Percentiles rank a stretch among this genome's conserved stretches.
These are phyloP conservation scores for Lentinula guzmanii DNA, from an alignment of 768 basidiomycete genomes.

Conservation along the genomic window DNA sequence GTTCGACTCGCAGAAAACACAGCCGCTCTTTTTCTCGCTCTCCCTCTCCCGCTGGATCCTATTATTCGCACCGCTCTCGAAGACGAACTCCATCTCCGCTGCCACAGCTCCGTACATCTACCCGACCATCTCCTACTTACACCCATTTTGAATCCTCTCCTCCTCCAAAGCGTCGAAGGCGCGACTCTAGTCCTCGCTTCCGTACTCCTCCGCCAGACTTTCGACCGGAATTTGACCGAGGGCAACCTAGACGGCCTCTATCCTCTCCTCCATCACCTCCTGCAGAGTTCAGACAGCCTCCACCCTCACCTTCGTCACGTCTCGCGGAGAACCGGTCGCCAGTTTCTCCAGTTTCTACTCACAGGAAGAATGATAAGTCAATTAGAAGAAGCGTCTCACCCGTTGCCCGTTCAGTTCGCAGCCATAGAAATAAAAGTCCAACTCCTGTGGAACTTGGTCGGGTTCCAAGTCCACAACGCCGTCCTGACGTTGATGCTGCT, in stretches of 20 bases:
- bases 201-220: conserved; percentile 36
- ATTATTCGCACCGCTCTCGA: conserved; percentile 58
- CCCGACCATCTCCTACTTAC: background rate
- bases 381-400: conserved; percentile 48
- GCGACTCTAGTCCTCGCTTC: conserved; percentile 42
- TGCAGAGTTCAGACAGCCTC: conserved; percentile 20
- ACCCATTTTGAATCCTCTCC: conserved; percentile 32
- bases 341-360: conserved; percentile 26
- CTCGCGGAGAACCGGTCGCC: conserved; percentile 24
- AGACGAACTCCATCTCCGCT: conserved; percentile 55
- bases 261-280: conserved; percentile 11
- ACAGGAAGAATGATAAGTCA: conserved; percentile 28
- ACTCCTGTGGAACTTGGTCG: conserved; percentile 32
- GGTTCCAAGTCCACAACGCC: conserved; percentile 21
- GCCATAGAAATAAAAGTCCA: conserved; percentile 55
- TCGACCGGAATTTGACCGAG: conserved; percentile 24
- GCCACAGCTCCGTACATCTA: conserved; percentile 20
- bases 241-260: conserved; percentile 26
- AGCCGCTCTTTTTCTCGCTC: conserved; percentile 50
- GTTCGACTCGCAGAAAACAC: conserved; percentile 38
- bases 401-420: conserved; percentile 37
- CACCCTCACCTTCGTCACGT: conserved; percentile 16
- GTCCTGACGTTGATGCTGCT: conserved; percentile 28
- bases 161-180: conserved; percentile 46
- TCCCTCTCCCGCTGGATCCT: conserved; percentile 60